These are phyloP conservation scores for Aspergillus japonicus DNA, from an alignment of 2,329 filamentous ascomycete genomes.

Conservation along the genomic window DNA sequence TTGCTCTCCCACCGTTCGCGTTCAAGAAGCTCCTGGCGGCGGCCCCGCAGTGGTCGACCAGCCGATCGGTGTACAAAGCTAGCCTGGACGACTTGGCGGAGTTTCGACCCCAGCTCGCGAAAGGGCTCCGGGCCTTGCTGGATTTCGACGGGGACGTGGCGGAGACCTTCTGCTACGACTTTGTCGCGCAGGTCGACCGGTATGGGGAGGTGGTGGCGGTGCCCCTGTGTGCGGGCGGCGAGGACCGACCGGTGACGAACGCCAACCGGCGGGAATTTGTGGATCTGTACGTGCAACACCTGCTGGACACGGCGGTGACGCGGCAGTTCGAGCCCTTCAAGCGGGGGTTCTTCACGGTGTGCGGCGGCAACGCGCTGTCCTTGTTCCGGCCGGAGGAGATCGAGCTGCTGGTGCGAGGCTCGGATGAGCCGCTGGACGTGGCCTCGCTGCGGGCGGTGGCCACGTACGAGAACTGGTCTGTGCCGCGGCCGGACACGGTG, in stretches of 20 bases:
- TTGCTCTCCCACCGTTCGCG: conserved; percentile 82
- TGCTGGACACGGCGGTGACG: conserved; percentile 73
- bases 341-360: conserved; percentile 88
- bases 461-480: conserved; percentile 77
- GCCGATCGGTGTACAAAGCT: conserved; percentile 63
- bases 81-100: conserved; percentile 80
- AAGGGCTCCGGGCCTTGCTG: conserved; percentile 71
- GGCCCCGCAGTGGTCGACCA: conserved; percentile 59
- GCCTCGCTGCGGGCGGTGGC: conserved; percentile 72
- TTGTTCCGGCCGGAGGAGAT: conserved; percentile 90
- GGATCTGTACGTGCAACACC: conserved; percentile 75
- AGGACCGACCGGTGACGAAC: conserved; percentile 75
- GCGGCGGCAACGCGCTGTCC: conserved; percentile 80
- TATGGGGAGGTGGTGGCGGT: conserved; percentile 69
- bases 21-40: conserved; percentile 83
- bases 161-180: conserved; percentile 75
- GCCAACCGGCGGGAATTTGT: conserved; percentile 82
- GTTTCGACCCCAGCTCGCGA: conserved; percentile 72
- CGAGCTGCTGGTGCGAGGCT: conserved; percentile 80
- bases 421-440: conserved; percentile 80
- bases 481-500: conserved; percentile 54
- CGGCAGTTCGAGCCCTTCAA: conserved; percentile 93
- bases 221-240: conserved; percentile 72
- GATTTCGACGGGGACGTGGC: conserved; percentile 84
- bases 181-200: conserved; percentile 72